These are phyloP conservation scores for Fistulifera solaris DNA, from an alignment of 108 stramenopile species.

Conservation along the genomic window DNA sequence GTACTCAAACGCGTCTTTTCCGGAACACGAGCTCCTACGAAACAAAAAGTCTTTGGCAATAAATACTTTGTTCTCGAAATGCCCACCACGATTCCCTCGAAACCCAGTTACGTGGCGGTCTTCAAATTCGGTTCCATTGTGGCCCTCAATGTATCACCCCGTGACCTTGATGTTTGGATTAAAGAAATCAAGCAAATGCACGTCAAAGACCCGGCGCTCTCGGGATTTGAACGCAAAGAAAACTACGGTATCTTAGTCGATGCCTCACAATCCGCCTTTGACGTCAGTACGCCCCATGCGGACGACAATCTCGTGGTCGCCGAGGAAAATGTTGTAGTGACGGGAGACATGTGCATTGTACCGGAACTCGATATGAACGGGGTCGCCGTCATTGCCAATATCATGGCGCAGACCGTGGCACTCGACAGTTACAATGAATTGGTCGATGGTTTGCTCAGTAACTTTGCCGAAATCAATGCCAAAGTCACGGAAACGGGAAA, in stretches of 20 bases:
- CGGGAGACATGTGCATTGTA: conserved; percentile 73
- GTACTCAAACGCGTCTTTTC: conserved; percentile 1
- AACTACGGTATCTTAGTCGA: conserved; percentile 53
- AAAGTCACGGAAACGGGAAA: conserved; percentile 65
- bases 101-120: conserved; percentile 57
- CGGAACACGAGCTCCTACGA: not conserved
- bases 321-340: conserved; percentile 40
- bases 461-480: conserved; percentile 71
- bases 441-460: conserved; percentile 74
- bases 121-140: conserved; percentile 89
- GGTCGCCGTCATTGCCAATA: conserved; percentile 80
- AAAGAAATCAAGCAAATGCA: conserved; percentile 53
- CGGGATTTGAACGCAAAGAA: conserved; percentile 78
- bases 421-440: conserved; percentile 85
- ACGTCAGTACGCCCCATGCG: not conserved
- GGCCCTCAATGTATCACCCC: conserved; percentile 75
- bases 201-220: conserved; percentile 39
- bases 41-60: not conserved
- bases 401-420: conserved; percentile 89
- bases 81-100: not conserved
- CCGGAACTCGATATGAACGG: conserved; percentile 82
- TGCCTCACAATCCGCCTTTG: not conserved
- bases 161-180: conserved; percentile 41
- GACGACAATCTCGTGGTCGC: conserved; percentile 1
- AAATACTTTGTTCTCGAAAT: conserved; percentile 8